phyloP scores from a whole-genome alignment of 345 rosid species.

The Ceriops tagal region DNA sequence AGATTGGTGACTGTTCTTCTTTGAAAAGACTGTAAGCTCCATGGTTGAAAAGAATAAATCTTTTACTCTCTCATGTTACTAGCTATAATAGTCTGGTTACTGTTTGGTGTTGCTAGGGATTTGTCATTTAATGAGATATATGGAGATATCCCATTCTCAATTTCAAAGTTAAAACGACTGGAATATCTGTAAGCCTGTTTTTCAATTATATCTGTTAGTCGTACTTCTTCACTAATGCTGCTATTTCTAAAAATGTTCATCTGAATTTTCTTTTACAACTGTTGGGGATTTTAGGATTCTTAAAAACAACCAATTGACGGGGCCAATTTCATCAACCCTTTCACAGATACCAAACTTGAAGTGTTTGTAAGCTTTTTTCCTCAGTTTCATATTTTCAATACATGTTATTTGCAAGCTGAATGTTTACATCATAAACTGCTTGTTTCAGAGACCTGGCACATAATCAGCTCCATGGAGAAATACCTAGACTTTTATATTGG shows the following conservation, averaged over 20 bases:
- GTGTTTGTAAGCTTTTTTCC: slow-evolving; percentile 51
- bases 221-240: neutral
- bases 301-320: slow-evolving; percentile 86
- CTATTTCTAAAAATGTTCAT: neutral
- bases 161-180: slow-evolving; percentile 83
- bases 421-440: neutral
- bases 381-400: neutral
- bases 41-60: neutral
- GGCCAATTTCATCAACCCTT: slow-evolving; percentile 86
- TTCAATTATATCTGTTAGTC: neutral
- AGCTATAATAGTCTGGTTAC: neutral
- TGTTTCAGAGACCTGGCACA: slow-evolving; percentile 81
- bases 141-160: slow-evolving; percentile 93
- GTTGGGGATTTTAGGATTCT: slow-evolving; percentile 41
- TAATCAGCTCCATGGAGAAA: slow-evolving; percentile 85
- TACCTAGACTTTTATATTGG: slow-evolving; percentile 96
- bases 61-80: neutral
- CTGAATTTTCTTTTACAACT: neutral
- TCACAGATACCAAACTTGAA: slow-evolving; percentile 96
- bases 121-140: slow-evolving; percentile 75
- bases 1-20: slow-evolving; percentile 89
- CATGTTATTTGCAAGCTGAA: neutral
- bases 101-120: slow-evolving; percentile 49
- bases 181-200: slow-evolving; percentile 64
- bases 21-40: slow-evolving; percentile 65